phyloP scores from a whole-genome alignment of 169 alveolate species.

The Eimeria zaria region DNA sequence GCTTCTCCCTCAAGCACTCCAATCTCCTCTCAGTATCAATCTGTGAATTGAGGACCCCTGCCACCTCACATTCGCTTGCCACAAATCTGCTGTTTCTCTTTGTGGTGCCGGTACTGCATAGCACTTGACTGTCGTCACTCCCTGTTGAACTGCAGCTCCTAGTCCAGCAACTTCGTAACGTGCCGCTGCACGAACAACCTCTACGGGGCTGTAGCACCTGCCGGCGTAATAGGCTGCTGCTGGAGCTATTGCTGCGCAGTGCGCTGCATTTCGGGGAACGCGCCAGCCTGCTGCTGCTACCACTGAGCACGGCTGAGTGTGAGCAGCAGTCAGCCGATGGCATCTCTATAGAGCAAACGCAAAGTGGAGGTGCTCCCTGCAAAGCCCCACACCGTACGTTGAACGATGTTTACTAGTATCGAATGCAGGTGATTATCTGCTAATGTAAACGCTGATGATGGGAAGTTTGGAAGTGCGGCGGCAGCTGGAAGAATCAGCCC shows the following conservation, averaged over 20 bases:
- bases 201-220: constrained; percentile 9
- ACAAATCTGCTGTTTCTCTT: not conserved
- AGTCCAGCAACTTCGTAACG: not conserved
- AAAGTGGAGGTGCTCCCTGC: constrained; percentile 23
- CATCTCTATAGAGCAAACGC: constrained; percentile 7
- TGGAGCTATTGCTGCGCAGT: constrained; percentile 49
- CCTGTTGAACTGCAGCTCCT: constrained; percentile 2
- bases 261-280: constrained; percentile 25
- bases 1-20: constrained; percentile 73
- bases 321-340: not conserved
- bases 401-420: no score
- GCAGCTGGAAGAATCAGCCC: not conserved
- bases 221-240: constrained; percentile 3
- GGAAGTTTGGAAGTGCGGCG: not conserved
- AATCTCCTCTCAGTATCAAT: constrained; percentile 79
- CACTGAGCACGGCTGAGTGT: constrained; percentile 20
- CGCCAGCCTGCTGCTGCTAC: constrained; percentile 60
- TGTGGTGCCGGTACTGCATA: constrained; percentile 2
- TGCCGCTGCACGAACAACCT: constrained; percentile 40
- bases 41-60: constrained; percentile 70
- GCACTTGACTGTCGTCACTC: constrained; percentile 31
- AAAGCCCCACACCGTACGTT: not conserved
- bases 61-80: constrained; percentile 76
- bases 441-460: not conserved
- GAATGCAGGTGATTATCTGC: not conserved